Percentiles rank a stretch among this genome's conserved stretches.
Evolutionary conservation across 768 basidiomycete genomes (phyloP).

Genomic region (Boletus pseudo-olivaceus): DNA sequence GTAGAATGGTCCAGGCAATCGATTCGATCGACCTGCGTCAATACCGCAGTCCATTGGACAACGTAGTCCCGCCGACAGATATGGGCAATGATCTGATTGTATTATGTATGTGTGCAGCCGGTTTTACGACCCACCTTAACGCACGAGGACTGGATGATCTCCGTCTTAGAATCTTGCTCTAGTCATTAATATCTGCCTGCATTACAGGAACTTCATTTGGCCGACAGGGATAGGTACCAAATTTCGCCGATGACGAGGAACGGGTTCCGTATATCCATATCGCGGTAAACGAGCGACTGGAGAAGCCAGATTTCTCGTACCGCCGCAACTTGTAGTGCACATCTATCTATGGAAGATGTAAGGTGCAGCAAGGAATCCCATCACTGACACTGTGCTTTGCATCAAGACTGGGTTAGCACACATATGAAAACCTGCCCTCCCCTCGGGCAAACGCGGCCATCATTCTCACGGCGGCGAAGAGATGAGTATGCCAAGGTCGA

Average conservation of each 20-base stretch:
- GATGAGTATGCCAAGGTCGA: neutral
- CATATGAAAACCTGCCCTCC: slow-evolving; percentile 27
- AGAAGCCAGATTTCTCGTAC: slow-evolving; percentile 3
- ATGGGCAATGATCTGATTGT: neutral
- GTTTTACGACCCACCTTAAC: slow-evolving; percentile 28
- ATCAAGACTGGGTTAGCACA: slow-evolving; percentile 7
- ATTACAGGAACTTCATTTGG: slow-evolving; percentile 7
- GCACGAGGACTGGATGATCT: slow-evolving; percentile 26
- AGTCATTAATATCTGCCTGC: slow-evolving; percentile 12
- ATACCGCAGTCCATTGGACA: neutral
- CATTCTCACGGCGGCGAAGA: slow-evolving; percentile 11
- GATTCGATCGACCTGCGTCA: neutral
- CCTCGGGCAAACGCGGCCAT: slow-evolving; percentile 8
- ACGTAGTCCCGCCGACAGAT: neutral
- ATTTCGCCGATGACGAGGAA: slow-evolving; percentile 4
- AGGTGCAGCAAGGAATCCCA: slow-evolving; percentile 7
- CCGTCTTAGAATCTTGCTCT: slow-evolving; percentile 16
- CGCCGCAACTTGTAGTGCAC: slow-evolving; percentile 3
- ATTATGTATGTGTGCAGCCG: slow-evolving; percentile 19
- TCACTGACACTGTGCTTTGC: slow-evolving; percentile 11
- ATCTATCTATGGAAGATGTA: slow-evolving; percentile 17
- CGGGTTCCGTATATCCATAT: slow-evolving; percentile 14
- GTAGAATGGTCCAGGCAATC: neutral
- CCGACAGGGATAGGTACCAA: slow-evolving; percentile 5
- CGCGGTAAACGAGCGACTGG: slow-evolving; percentile 13